phyloP scores from a whole-genome alignment of 148 eudicot species.

The Silene latifolia region DNA sequence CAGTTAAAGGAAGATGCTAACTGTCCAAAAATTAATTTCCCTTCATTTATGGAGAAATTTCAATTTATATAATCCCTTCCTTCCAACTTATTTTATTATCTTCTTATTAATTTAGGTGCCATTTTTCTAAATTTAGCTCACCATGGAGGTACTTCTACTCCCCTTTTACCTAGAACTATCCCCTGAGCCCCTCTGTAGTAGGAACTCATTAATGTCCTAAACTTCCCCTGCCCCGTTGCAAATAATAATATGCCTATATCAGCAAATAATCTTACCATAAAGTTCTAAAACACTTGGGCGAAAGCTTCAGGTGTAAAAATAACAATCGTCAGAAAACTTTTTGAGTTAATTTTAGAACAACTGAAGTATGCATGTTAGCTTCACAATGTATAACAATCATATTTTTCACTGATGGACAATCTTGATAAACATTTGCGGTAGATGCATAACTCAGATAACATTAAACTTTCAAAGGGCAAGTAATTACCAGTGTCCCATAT shows the following conservation, averaged over 20 bases:
- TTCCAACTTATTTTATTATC: no score
- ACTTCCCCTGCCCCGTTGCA: constrained; percentile 98
- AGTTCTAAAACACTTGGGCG: not conserved
- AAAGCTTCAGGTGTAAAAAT: not conserved
- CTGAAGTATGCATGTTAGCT: not conserved
- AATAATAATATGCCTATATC: constrained; percentile 23
- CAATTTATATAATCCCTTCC: no score
- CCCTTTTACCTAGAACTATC: no score
- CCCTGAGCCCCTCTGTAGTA: constrained; percentile 96
- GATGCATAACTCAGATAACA: not conserved
- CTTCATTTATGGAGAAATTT: no score
- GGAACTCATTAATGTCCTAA: constrained; percentile 89
- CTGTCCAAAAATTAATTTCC: no score
- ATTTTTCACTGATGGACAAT: not conserved
- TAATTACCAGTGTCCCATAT: constrained; percentile 56
- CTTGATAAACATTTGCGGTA: not conserved
- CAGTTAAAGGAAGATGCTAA: no score
- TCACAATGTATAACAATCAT: no score
- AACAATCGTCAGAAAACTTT: not conserved
- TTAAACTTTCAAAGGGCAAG: not conserved
- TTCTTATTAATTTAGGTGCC: no score
- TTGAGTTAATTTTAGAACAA: not conserved
- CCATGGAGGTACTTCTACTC: no score
- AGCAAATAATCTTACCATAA: not conserved
- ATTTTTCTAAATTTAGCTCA: no score